These are phyloP conservation scores for Tylopilus subfusipes DNA, from an alignment of 768 basidiomycete genomes.

Conservation along the genomic window DNA sequence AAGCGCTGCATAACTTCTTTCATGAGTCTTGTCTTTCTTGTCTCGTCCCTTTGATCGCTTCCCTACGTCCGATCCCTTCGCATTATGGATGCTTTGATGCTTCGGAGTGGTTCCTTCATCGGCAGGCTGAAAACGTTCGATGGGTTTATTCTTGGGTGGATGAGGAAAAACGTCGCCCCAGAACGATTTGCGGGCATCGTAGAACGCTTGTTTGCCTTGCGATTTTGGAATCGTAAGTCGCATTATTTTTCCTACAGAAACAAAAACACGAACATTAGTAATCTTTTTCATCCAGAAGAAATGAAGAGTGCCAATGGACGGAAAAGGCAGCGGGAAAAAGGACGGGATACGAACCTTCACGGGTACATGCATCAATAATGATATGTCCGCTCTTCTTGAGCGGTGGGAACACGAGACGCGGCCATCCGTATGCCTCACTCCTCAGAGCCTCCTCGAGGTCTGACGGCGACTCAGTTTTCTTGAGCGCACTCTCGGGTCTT, in stretches of 20 bases:
- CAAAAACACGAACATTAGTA: background rate
- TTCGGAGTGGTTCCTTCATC: constrained; percentile 27
- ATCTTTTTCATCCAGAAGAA: constrained; percentile 4
- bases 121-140: constrained; percentile 52
- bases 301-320: background rate
- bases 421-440: constrained; percentile 82
- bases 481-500: constrained; percentile 1
- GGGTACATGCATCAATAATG: constrained; percentile 83
- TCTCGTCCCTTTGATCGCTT: constrained; percentile 39
- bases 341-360: constrained; percentile 54
- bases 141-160: constrained; percentile 69
- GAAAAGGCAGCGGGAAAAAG: constrained; percentile 9
- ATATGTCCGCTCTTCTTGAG: constrained; percentile 90
- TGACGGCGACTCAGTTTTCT: constrained; percentile 17
- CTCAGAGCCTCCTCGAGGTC: constrained; percentile 56
- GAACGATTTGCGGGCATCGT: constrained; percentile 87
- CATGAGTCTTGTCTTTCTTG: constrained; percentile 19
- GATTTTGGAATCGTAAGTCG: constrained; percentile 89
- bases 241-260: constrained; percentile 74
- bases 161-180: constrained; percentile 99
- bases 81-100: constrained; percentile 24
- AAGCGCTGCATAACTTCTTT: constrained; percentile 28
- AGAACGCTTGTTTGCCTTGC: constrained; percentile 92
- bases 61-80: constrained; percentile 54
- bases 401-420: constrained; percentile 88